Conservation (phyloP, 495 filamentous ascomycete species). For the Podospora sp. region DNA sequence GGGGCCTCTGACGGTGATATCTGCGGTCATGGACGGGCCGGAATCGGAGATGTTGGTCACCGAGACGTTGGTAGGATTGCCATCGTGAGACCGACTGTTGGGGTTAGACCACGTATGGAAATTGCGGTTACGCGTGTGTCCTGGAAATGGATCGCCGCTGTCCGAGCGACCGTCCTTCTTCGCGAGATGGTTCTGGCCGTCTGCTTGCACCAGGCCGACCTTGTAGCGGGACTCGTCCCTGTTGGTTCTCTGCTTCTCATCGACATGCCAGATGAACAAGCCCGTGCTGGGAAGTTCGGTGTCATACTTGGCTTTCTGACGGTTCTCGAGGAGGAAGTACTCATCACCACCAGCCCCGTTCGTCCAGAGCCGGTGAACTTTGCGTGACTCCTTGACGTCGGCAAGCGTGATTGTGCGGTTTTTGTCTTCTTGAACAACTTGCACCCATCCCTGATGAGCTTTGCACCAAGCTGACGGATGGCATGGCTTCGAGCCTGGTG, state of each 20-base stretch:
- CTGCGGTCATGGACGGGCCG: no score
- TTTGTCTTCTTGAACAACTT: background rate
- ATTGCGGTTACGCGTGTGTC: background rate
- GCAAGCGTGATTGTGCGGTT: background rate
- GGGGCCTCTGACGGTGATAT: no score
- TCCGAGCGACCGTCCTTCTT: background rate
- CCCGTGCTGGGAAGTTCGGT: background rate
- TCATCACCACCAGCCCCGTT: slow-evolving; percentile 11
- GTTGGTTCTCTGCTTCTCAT: background rate
- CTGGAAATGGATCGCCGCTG: background rate
- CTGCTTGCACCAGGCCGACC: background rate
- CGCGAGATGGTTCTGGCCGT: background rate
- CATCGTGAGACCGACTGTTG: background rate
- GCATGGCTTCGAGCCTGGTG: slow-evolving; percentile 9
- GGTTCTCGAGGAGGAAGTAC: slow-evolving; percentile 23
- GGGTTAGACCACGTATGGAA: background rate
- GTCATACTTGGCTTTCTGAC: slow-evolving; percentile 4
- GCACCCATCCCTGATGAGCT: slow-evolving; percentile 18
- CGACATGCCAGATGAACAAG: slow-evolving; percentile 1
- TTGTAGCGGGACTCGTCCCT: background rate
- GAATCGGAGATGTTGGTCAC: slow-evolving; percentile 7
- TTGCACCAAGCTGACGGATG: slow-evolving; percentile 23
- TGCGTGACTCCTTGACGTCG: slow-evolving; percentile 14
- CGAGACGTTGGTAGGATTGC: background rate
- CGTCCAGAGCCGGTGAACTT: slow-evolving; percentile 16